Evolutionary conservation across 371 early-diverging fungal genomes (phyloP), one percentile per base, ranked within the genome.

Genomic region (Apophysomyces trapeziformis): DNA sequence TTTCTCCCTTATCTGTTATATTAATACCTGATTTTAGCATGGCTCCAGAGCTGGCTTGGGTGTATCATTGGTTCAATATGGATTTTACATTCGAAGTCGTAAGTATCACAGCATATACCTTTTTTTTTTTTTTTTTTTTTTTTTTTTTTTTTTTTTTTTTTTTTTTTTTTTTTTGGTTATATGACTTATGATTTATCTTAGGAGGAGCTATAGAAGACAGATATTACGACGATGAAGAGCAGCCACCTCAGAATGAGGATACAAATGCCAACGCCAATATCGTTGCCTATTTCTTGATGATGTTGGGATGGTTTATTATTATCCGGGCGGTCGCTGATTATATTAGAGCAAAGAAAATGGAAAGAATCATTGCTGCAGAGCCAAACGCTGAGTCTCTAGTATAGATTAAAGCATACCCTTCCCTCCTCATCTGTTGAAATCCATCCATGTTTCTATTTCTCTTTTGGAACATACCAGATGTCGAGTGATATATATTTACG

Each of bases 251-350:
- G 6, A 64, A 72, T 57, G 65, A 61, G 6, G 58, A 50, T 13
- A 50, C 54, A 21, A 54, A 39, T 41, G 54, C 41, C 45, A 65
- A 72, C 37, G 65, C 70, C 8, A 71, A 70, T 54, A 69, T 74
- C 38, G 54, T 74, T 36, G 71, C 82, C 1, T 78, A 79, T 58
- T 46, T 87, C 5, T 62, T 89, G 11, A 79, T 87, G 80, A 72
- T 85, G n/a, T 57, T 87, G 18, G 89, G 89, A 4, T 84, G 82
- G 75, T 77, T 83, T 46, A 74, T 89, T 38, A 73, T 89, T 13
- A 68, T 84, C 26, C 79, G 82, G 32, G 74, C 86, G 5, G 59
- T 84, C 9, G 69, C 79, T 37, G 80, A 84, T 37, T 89, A 83
- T 58, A 73, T 81, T 16, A 68, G 79, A 57, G 85, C 82, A 38